A percentile compares a stretch with the other conserved stretches of the same genome.
Evolutionary conservation across 2,329 filamentous ascomycete genomes (phyloP).

Genomic region (Leptographium procerum): DNA sequence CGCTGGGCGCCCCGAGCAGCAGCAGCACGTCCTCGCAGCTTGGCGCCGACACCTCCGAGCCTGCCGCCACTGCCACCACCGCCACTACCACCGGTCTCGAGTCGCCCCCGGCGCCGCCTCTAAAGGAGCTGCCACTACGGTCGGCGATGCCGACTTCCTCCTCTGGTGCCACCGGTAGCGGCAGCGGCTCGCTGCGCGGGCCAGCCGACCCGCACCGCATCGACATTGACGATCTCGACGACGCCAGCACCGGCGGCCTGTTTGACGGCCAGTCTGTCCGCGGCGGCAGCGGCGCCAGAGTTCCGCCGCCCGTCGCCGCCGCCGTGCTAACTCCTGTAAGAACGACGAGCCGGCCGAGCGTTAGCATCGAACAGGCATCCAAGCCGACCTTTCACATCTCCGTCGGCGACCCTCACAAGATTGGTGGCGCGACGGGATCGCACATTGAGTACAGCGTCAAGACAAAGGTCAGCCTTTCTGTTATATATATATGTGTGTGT

Average conservation of each 20-base stretch:
- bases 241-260: constrained; percentile 31
- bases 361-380: constrained; percentile 84
- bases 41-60: neutral
- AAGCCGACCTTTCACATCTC: constrained; percentile 85
- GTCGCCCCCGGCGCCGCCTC: constrained; percentile 55
- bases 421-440: constrained; percentile 90
- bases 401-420: constrained; percentile 95
- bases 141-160: constrained; percentile 41
- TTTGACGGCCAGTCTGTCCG: constrained; percentile 14
- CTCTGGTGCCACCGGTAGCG: constrained; percentile 12
- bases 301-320: constrained; percentile 53
- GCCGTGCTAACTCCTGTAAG: constrained; percentile 40
- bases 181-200: constrained; percentile 18
- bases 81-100: constrained; percentile 10
- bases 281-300: constrained; percentile 49
- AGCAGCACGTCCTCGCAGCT: constrained; percentile 15
- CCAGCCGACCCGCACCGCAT: constrained; percentile 52
- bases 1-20: constrained; percentile 49
- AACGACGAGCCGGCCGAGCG: constrained; percentile 56
- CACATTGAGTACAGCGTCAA: constrained; percentile 96
- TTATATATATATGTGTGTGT: neutral
- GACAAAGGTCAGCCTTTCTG: constrained; percentile 55
- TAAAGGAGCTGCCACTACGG: constrained; percentile 53
- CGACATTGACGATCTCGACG: constrained; percentile 50
- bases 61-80: too few relatives aligned